Percentiles rank a stretch among this genome's conserved stretches.
phyloP scores from a whole-genome alignment of 306 rosid species.

The Elaeagnus macrophylla region DNA sequence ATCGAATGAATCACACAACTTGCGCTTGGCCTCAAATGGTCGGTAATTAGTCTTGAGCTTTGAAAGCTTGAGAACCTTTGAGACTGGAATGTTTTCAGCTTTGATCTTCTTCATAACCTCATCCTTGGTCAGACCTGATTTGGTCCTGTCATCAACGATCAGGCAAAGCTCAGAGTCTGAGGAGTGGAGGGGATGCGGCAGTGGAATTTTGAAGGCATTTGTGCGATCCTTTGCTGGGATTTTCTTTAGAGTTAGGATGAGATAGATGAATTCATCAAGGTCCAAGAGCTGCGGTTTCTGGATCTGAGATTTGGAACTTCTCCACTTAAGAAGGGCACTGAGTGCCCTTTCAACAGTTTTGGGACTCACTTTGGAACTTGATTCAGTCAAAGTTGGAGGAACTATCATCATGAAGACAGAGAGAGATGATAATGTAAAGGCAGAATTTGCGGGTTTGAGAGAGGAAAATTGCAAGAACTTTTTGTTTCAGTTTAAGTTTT shows the following conservation, averaged over 20 bases:
- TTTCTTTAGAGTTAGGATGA: conserved; percentile 50
- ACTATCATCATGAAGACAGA: conserved; percentile 25
- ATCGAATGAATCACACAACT: conserved; percentile 53
- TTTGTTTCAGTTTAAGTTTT: too few relatives aligned
- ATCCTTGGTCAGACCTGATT: conserved; percentile 37
- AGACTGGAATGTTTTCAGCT: conserved; percentile 41
- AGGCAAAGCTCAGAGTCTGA: conserved; percentile 49
- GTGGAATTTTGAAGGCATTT: conserved; percentile 49
- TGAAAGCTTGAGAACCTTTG: conserved; percentile 51
- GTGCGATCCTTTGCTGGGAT: conserved; percentile 47
- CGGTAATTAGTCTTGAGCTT: conserved; percentile 63
- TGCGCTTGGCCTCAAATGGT: conserved; percentile 63
- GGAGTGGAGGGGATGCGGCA: conserved; percentile 49
- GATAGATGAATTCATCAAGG: conserved; percentile 51
- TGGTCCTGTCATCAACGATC: conserved; percentile 62
- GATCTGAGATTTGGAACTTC: conserved; percentile 22
- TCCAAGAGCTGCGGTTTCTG: conserved; percentile 53
- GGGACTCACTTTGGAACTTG: conserved; percentile 8
- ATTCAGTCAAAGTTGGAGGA: conserved; percentile 8
- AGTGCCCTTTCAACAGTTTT: conserved; percentile 39
- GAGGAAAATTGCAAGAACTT: too few relatives aligned
- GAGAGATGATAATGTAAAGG: background rate
- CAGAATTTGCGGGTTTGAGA: too few relatives aligned
- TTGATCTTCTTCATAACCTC: conserved; percentile 38
- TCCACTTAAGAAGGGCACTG: conserved; percentile 59